phyloP scores from a whole-genome alignment of 441 rosid species.

The Theobroma grandiflorum region DNA sequence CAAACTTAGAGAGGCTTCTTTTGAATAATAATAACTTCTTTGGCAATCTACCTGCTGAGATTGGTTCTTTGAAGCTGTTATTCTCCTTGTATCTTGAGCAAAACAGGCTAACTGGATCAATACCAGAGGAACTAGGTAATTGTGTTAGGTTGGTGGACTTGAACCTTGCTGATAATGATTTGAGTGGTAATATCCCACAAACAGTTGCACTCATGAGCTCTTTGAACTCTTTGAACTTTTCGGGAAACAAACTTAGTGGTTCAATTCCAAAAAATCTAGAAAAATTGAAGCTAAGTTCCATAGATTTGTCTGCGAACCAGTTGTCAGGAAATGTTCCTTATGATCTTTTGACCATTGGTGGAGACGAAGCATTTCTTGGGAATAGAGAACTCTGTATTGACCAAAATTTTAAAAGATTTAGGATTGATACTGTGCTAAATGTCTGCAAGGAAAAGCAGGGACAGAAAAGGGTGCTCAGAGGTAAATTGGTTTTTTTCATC shows the following conservation, averaged over 20 bases:
- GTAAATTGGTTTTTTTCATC: constrained; percentile 51
- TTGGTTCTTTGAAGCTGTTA: constrained; percentile 62
- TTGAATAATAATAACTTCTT: constrained; percentile 65
- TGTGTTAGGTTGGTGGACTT: constrained; percentile 74
- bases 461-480: constrained; percentile 34
- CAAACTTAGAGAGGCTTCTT: constrained; percentile 61
- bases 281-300: constrained; percentile 73
- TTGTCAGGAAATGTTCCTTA: constrained; percentile 68
- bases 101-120: constrained; percentile 67
- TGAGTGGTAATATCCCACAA: constrained; percentile 65
- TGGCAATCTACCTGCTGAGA: constrained; percentile 60
- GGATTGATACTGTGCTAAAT: constrained; percentile 37
- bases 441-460: constrained; percentile 47
- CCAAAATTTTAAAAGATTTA: constrained; percentile 29
- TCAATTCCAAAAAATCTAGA: constrained; percentile 57
- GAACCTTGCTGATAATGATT: constrained; percentile 72
- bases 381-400: constrained; percentile 70
- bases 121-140: constrained; percentile 57
- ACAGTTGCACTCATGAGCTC: constrained; percentile 52
- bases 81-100: constrained; percentile 71
- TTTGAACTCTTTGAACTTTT: constrained; percentile 81
- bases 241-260: constrained; percentile 71
- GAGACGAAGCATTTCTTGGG: constrained; percentile 63
- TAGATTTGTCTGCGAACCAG: constrained; percentile 73
- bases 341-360: constrained; percentile 72